phyloP scores from a whole-genome alignment of 2,329 filamentous ascomycete genomes.

The Clarireedia paspali region DNA sequence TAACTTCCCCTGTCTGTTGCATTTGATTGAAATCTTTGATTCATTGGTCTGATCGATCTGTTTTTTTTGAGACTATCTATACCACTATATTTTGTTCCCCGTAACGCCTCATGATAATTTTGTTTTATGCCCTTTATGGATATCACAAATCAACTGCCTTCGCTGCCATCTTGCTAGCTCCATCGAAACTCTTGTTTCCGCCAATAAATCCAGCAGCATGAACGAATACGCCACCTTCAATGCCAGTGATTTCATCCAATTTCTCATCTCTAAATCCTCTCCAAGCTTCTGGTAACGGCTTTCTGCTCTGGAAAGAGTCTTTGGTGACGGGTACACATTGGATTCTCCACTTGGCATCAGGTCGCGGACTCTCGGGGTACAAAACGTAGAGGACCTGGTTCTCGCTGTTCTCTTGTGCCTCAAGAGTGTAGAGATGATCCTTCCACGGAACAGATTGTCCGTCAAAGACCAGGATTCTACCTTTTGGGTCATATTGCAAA shows the following conservation, averaged over 20 bases:
- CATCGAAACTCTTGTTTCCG: conserved; percentile 86
- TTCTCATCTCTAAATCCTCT: conserved; percentile 82
- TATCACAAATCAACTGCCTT: conserved; percentile 51
- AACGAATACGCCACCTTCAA: conserved; percentile 78
- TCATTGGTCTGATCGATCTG: not conserved
- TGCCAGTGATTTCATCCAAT: conserved; percentile 63
- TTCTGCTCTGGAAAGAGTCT: conserved; percentile 85
- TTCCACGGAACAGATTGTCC: conserved; percentile 84
- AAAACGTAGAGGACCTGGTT: conserved; percentile 75
- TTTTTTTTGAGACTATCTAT: conserved; percentile 1
- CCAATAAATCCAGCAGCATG: conserved; percentile 96
- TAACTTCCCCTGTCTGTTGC: not conserved
- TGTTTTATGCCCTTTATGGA: not conserved
- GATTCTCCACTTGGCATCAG: conserved; percentile 82
- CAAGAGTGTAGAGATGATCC: conserved; percentile 86
- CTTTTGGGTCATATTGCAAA: conserved; percentile 58
- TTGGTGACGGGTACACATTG: conserved; percentile 81
- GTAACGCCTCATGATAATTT: not conserved
- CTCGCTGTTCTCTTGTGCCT: conserved; percentile 48
- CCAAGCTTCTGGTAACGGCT: conserved; percentile 86
- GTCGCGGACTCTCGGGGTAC: conserved; percentile 74
- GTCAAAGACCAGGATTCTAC: conserved; percentile 75
- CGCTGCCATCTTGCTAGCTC: conserved; percentile 76
- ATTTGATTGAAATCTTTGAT: not conserved
- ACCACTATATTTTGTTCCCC: not conserved